Base-by-base conservation (phyloP, 2,329 filamentous ascomycete species). In the Colletotrichum zoysiae region DNA sequence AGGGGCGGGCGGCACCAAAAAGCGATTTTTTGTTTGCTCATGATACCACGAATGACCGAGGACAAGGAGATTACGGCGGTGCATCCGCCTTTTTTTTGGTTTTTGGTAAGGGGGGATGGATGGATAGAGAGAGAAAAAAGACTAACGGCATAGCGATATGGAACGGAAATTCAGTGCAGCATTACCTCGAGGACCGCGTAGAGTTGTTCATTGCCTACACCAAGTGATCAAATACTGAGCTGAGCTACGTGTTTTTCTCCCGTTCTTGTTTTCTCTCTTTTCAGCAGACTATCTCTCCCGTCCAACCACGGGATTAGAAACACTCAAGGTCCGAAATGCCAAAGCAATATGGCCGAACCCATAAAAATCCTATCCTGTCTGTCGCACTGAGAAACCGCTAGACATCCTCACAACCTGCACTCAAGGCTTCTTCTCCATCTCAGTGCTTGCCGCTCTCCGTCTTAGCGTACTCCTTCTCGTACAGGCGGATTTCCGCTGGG, bases 21-120 rank as follows among this genome's bases (percentile, higher is more conserved):
- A 63, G 61, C 61, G 63, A 65, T 70, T 66, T 70, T 56, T 66
- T 66, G 67, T 70, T 70, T 70, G 67, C 67, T 66, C 67, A 70
- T 70, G 67, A 70, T 70, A 70, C 67, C 67, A 70, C 62, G 62
- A 70, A 59, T 66, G 67, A 70, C 44, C 53, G 61, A 55, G 48
- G 48, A 55, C 53, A 44, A 33, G 48, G 60, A 48, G 48, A 53
- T 20, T 16, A 40, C 11, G 59, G 59, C 59, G 33, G 42, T 23
- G 8, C 26, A 14, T 33, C 60, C 44, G 33, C 35, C 60, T 42
- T 62, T 62, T 30, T 30, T 30, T 30, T 30, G n/a, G 30, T 30
- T 30, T 30, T 62, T 38, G 33, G 48, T 33, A 30, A 42, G 12
- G 46, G 33, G 44, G n/a, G n/a, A n/a, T n/a, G n/a, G 38, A 40